A percentile compares a stretch with the other conserved stretches of the same genome.
phyloP scores from a whole-genome alignment of 2,329 filamentous ascomycete genomes.

The Annulohypoxylon truncatum region DNA sequence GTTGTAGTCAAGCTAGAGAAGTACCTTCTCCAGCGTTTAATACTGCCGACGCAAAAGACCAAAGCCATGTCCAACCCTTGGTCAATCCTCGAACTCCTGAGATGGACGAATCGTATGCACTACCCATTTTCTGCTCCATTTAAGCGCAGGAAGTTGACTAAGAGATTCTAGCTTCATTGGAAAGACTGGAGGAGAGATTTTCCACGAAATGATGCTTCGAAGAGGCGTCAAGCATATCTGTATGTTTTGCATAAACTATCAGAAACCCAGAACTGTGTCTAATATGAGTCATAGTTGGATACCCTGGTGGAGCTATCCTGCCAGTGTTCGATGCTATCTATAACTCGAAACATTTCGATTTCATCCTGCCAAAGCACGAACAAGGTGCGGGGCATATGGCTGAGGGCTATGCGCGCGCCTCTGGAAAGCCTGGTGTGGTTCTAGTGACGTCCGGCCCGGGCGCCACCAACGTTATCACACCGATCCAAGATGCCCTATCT shows the following conservation, averaged over 20 bases:
- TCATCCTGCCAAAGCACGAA: slow-evolving; percentile 94
- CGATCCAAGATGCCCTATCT: slow-evolving; percentile 94
- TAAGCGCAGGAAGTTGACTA: slow-evolving; percentile 20
- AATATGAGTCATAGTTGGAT: slow-evolving; percentile 70
- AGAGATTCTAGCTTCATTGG: slow-evolving; percentile 78
- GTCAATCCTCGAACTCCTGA: slow-evolving; percentile 69
- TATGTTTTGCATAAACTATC: slow-evolving; percentile 61
- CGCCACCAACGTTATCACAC: slow-evolving; percentile 95
- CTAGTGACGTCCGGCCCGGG: slow-evolving; percentile 96
- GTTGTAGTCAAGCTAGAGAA: slow-evolving; percentile 64
- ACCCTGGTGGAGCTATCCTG: slow-evolving; percentile 95
- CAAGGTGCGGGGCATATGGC: slow-evolving; percentile 99
- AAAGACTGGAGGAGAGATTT: slow-evolving; percentile 94
- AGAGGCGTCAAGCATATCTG: slow-evolving; percentile 93
- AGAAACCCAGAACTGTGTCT: slow-evolving; percentile 14
- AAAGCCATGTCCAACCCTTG: slow-evolving; percentile 76
- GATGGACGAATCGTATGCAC: slow-evolving; percentile 83
- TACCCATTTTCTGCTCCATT: neutral
- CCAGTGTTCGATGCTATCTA: slow-evolving; percentile 99
- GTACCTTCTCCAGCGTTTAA: slow-evolving; percentile 73
- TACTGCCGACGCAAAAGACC: slow-evolving; percentile 55
- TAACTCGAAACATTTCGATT: slow-evolving; percentile 97
- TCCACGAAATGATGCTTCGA: slow-evolving; percentile 99
- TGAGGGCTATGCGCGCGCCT: slow-evolving; percentile 93
- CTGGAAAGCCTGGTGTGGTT: slow-evolving; percentile 93